Conservation (phyloP, 768 basidiomycete species). For the Rhodosporidiobolus odoratus region DNA sequence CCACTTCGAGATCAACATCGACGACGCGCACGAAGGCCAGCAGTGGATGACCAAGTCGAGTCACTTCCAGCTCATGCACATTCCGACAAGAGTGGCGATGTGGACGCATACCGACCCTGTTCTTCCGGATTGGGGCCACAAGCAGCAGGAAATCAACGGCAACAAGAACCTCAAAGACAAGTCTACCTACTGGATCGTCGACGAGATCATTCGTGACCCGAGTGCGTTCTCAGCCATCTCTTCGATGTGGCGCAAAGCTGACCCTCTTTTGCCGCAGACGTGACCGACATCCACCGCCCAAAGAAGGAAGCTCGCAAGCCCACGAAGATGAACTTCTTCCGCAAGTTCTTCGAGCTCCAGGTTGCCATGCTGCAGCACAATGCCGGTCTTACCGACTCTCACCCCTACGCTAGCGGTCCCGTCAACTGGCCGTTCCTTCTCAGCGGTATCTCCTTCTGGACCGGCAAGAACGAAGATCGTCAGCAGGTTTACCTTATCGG, state of each 20-base stretch:
- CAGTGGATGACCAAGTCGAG: slow-evolving; percentile 90
- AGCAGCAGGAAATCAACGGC: slow-evolving; percentile 96
- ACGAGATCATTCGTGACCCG: slow-evolving; percentile 69
- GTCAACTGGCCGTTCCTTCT: slow-evolving; percentile 98
- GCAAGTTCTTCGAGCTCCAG: slow-evolving; percentile 88
- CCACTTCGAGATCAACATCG: slow-evolving; percentile 69
- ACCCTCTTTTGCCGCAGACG: slow-evolving; percentile 40
- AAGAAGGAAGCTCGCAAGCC: slow-evolving; percentile 40
- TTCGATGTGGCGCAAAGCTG: neutral
- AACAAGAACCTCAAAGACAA: slow-evolving; percentile 84
- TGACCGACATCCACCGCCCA: slow-evolving; percentile 21
- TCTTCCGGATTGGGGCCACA: slow-evolving; percentile 93
- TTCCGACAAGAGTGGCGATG: slow-evolving; percentile 82
- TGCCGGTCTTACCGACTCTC: slow-evolving; percentile 93
- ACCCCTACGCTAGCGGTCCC: slow-evolving; percentile 92
- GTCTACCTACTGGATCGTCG: slow-evolving; percentile 79
- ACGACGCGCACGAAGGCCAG: slow-evolving; percentile 68
- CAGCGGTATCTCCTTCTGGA: slow-evolving; percentile 98
- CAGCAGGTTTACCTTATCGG: slow-evolving; percentile 96
- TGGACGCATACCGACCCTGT: slow-evolving; percentile 76
- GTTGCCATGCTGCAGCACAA: slow-evolving; percentile 96
- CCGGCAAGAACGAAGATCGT: slow-evolving; percentile 64
- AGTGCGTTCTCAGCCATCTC: slow-evolving; percentile 47
- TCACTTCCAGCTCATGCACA: slow-evolving; percentile 83
- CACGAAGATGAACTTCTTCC: slow-evolving; percentile 87